Base-by-base conservation (phyloP, 148 eudicot species). In the Camellia japonica region DNA sequence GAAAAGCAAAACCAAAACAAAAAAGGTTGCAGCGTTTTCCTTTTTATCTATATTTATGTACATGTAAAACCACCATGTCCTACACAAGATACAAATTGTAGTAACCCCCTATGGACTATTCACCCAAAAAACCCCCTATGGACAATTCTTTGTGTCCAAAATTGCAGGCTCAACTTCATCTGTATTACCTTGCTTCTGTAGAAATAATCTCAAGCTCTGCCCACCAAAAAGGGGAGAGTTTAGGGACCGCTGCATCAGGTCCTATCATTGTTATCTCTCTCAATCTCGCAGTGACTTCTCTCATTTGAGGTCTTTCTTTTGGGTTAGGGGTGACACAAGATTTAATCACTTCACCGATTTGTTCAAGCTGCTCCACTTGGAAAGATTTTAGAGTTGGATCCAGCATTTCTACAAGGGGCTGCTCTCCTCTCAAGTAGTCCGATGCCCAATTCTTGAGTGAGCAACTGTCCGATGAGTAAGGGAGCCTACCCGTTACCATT, bases 221-320 rank as follows among this genome's bases (percentile, higher is more conserved):
- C 95, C 95, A 93, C 97, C 98, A 93, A 82, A 92, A 90, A 64
- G 98, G 91, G 15, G 97, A 90, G 52, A 89, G 71, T 80, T 86
- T 84, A 1, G 99, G 97, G 12, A 76, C 81, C 14, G 98, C 99
- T 81, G 73, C 88, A 62, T 89, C 94, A 0, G 90, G 91, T 65
- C 72, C 54, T 1, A 96, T 82, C 7, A 82, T 86, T 0, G 94
- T 96, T 79, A 96, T 86, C 82, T 90, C 99, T 81, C 80, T 91
- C 81, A 96, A 84, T 78, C 87, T 84, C 5, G 86, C 71, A 51
- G 90, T 60, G 81, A 91, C 91, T 66, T 91, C 90, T 77, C 66
- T 83, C 93, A 96, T 96, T 41, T 81, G 16, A 2, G 89, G 94
- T 83, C 97, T 90, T 51, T 59, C 56, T 84, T 80, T 84, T 6